These are phyloP conservation scores for Tuber microsphaerosporum DNA, from an alignment of 495 filamentous ascomycete species.

Conservation along the genomic window DNA sequence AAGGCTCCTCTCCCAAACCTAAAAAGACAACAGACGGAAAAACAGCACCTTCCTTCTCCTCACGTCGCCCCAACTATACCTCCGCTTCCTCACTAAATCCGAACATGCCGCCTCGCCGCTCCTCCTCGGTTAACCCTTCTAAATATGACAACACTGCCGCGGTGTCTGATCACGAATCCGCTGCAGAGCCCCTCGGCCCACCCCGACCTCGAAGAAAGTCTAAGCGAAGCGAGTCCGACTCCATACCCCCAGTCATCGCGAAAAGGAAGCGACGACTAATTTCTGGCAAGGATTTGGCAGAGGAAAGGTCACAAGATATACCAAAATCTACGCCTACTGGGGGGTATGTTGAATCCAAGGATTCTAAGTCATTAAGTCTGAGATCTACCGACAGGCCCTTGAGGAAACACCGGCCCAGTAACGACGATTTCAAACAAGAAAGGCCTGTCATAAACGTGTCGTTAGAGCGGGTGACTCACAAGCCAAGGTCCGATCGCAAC, in stretches of 20 bases:
- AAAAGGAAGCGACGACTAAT: slow-evolving; percentile 37
- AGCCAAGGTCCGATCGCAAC: slow-evolving; percentile 19
- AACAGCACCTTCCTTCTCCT: slow-evolving; percentile 10
- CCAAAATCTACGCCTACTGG: slow-evolving; percentile 26
- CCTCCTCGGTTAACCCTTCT: slow-evolving; percentile 36
- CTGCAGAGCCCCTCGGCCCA: slow-evolving; percentile 35
- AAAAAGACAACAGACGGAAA: slow-evolving; percentile 26
- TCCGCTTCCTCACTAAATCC: slow-evolving; percentile 20
- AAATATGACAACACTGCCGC: slow-evolving; percentile 28
- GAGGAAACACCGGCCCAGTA: slow-evolving; percentile 23
- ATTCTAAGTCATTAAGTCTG: not conserved
- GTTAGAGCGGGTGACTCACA: slow-evolving; percentile 19
- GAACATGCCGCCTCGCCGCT: slow-evolving; percentile 21
- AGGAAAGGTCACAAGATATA: slow-evolving; percentile 35
- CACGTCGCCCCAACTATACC: slow-evolving; percentile 18
- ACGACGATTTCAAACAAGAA: slow-evolving; percentile 18
- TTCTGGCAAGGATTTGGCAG: slow-evolving; percentile 35
- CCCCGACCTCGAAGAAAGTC: slow-evolving; percentile 31
- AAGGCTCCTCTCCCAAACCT: slow-evolving; percentile 27
- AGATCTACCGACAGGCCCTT: slow-evolving; percentile 12
- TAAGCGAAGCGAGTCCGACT: slow-evolving; percentile 39
- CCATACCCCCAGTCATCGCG: slow-evolving; percentile 20
- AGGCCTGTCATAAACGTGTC: slow-evolving; percentile 15
- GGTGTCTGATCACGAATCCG: slow-evolving; percentile 32
- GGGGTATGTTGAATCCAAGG: slow-evolving; percentile 26